Evolutionary conservation across 1,139 yeast species (phyloP), one percentile per base, ranked within the genome.

Genomic region (Hyphopichia khmerensis): DNA sequence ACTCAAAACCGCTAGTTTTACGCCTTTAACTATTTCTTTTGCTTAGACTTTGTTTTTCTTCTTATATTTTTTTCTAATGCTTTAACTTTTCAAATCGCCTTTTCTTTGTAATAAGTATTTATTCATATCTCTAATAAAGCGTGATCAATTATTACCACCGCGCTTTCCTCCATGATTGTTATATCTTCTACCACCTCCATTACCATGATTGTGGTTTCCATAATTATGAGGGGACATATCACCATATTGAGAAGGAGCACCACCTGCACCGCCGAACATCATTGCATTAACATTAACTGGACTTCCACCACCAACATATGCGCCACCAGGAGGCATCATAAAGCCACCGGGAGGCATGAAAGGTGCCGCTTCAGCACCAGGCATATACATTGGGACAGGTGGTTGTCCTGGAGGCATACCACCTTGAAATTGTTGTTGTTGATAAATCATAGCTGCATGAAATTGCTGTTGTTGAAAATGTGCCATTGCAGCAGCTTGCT

Each of bases 341-440:
- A 62, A 68, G n/a, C 69, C 69, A n/a, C 64, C 67, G 9, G 72
- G 71, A 3, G 72, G 70, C 36, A 67, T 42, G 45, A 62, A 62
- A 37, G 52, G 64, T 7, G 29, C 9, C 5, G 66, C 69, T 23
- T 66, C 69, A 10, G 64, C 68, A 9, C 61, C 60, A 3, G 69
- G 35, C 15, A 48, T 50, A 45, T 62, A 66, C 63, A 67, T 62
- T 8, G 62, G 62, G 44, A 67, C 51, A 9, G 65, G 71, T 9
- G 69, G 68, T 42, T 65, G 73, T 5, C 67, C 69, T 17, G 67
- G 67, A 2, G 70, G 65, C 33, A 60, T 54, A 14, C 62, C 65
- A 11, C 63, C 65, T 15, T 50, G 53, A 39, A 60, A 57, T 40
- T 58, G 65, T 43, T 63, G 65, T 41, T 62, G 73, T 41, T 68